These are phyloP conservation scores for Tetradesmus lagerheimii DNA, from an alignment of 139 green algal species.

Conservation along the genomic window DNA sequence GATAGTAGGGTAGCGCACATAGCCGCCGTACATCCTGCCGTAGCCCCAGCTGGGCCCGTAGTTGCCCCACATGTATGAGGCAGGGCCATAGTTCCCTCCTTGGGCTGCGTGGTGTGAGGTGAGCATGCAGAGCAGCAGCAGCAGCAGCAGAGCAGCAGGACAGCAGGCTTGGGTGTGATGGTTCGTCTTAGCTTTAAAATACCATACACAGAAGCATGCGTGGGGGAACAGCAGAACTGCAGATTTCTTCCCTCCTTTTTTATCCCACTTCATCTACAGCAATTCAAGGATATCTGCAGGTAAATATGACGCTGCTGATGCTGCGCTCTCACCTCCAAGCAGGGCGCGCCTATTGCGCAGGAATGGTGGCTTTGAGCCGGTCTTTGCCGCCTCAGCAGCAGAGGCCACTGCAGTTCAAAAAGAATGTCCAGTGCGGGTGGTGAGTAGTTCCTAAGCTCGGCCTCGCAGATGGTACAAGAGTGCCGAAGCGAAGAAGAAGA, in stretches of 20 bases:
- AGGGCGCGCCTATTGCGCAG: constrained; percentile 4
- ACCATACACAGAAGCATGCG: too few relatives aligned
- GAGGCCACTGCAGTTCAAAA: background rate
- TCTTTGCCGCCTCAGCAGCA: background rate
- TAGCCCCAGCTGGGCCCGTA: background rate
- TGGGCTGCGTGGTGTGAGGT: background rate
- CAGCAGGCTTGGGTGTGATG: too few relatives aligned
- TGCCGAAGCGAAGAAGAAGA: too few relatives aligned
- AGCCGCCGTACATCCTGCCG: background rate
- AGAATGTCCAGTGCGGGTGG: too few relatives aligned
- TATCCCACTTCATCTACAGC: too few relatives aligned
- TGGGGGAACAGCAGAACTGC: too few relatives aligned
- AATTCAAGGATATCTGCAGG: too few relatives aligned
- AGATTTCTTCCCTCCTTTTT: too few relatives aligned
- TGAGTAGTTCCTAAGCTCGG: too few relatives aligned
- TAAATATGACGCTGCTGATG: too few relatives aligned
- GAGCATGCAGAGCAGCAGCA: background rate
- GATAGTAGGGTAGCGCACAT: background rate
- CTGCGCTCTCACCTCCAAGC: background rate
- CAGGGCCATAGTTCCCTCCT: background rate
- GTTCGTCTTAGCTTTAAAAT: too few relatives aligned
- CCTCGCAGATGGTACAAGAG: too few relatives aligned
- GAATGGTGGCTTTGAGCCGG: background rate
- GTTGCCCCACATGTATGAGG: background rate
- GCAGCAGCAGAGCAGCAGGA: background rate